These are phyloP conservation scores for Silene noctiflora DNA, from an alignment of 179 eudicot species.

Conservation along the genomic window DNA sequence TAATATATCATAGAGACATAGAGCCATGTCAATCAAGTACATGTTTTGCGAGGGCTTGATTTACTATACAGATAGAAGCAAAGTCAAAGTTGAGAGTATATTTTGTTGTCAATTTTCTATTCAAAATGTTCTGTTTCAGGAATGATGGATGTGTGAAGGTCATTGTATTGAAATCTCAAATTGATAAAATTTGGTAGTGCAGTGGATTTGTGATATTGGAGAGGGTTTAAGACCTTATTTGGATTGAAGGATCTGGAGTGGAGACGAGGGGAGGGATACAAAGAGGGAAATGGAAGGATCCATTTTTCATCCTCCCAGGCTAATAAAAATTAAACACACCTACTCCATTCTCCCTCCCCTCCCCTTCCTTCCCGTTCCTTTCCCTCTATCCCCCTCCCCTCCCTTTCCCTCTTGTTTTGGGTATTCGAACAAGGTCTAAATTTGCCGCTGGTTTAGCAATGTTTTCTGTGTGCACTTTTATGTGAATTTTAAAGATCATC, in stretches of 20 bases:
- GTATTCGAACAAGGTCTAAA: no score
- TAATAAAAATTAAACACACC: no score
- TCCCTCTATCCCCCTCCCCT: no score
- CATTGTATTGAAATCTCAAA: not conserved
- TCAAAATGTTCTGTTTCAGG: not conserved
- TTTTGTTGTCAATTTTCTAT: not conserved
- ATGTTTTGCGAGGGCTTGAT: not conserved
- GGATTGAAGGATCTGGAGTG: no score
- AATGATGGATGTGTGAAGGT: not conserved
- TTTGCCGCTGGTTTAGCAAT: not conserved
- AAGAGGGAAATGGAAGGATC: no score
- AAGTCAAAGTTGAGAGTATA: not conserved
- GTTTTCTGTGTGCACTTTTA: not conserved
- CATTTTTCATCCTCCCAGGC: no score
- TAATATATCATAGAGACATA: not conserved
- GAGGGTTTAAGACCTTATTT: not conserved
- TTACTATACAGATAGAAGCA: not conserved
- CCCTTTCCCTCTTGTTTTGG: no score
- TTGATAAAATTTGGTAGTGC: not conserved
- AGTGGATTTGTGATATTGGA: not conserved
- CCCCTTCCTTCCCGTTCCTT: no score
- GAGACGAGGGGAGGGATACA: no score
- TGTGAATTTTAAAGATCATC: not conserved
- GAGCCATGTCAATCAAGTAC: not conserved
- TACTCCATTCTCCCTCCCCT: no score